Percentiles rank a stretch among this genome's conserved stretches.
These are phyloP conservation scores for Chalciporus sp. DNA, from an alignment of 1,284 basidiomycete genomes.

Conservation along the genomic window DNA sequence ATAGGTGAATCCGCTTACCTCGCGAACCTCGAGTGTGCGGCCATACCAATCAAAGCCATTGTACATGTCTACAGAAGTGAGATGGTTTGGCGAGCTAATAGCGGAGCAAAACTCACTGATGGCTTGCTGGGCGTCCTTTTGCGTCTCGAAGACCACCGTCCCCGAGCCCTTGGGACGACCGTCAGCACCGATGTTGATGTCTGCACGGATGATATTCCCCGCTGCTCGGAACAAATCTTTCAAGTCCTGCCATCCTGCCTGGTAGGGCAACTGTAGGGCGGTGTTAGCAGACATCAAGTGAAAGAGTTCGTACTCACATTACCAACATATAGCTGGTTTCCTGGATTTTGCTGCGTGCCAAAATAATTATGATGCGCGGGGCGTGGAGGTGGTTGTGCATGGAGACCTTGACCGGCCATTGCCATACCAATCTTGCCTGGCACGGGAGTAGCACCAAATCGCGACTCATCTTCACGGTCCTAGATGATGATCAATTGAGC, in stretches of 20 bases:
- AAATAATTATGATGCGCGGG: slow-evolving; percentile 75
- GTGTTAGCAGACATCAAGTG: slow-evolving; percentile 8
- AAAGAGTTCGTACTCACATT: slow-evolving; percentile 60
- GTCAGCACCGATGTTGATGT: slow-evolving; percentile 90
- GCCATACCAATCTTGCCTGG: slow-evolving; percentile 93
- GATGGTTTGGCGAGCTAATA: slow-evolving; percentile 3
- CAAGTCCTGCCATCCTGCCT: slow-evolving; percentile 97
- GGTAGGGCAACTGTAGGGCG: slow-evolving; percentile 76
- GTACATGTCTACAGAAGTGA: slow-evolving; percentile 72
- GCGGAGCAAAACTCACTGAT: slow-evolving; percentile 64
- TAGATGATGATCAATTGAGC: slow-evolving; percentile 37
- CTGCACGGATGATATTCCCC: slow-evolving; percentile 92
- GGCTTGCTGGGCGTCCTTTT: slow-evolving; percentile 89
- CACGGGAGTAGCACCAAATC: slow-evolving; percentile 91
- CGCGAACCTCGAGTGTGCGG: slow-evolving; percentile 88
- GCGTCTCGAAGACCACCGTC: slow-evolving; percentile 91
- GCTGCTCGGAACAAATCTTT: slow-evolving; percentile 96
- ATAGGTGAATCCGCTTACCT: slow-evolving; percentile 51
- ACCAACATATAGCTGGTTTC: slow-evolving; percentile 90
- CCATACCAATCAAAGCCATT: slow-evolving; percentile 96
- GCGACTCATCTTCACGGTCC: slow-evolving; percentile 96
- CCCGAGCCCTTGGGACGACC: slow-evolving; percentile 94
- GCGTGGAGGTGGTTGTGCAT: slow-evolving; percentile 74
- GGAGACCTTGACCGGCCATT: slow-evolving; percentile 78
- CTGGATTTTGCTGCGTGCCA: slow-evolving; percentile 63